Evolutionary conservation across 257 asterid species (phyloP), one percentile per base, ranked within the genome.

Genomic region (Nemophila menziesii): DNA sequence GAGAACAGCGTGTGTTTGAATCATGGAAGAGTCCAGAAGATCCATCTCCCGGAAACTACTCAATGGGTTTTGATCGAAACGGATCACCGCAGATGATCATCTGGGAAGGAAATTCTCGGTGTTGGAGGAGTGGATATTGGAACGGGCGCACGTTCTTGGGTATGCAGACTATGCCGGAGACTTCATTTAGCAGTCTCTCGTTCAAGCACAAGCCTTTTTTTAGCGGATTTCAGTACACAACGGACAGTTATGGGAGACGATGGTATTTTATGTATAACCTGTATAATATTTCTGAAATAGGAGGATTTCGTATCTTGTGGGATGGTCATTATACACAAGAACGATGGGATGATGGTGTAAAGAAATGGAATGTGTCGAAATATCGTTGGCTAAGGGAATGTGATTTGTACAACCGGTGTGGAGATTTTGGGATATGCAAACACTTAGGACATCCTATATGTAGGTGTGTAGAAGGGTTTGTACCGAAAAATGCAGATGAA

Each of bases 41-140:
- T 54, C 96, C 96, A 24, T 63, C 86, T 0, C 69, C 68, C 0
- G 96, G 96, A 8, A 71, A 55, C 33, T 81, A 56, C 18, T 53
- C 86, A 0, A 6, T 81, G 75, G 90, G 92, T 3, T 19, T 86
- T 16, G 96, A 86, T 62, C 70, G 76, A 0, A 68, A 71, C 9
- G 89, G 83, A 38, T 46, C 86, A 0, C 89, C 92, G 2, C 96
- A 86, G 70, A 60, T 78, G 7, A 69, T 86, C 59, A 68, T 86
- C 33, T 76, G 86, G 90, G 78, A 78, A 16, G 92, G 90, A 24
- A 16, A 0, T 4, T 48, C 61, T 11, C 66, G 92, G 18, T 64
- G 46, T 17, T 86, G 94, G 96, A 73, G 94, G 55, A 86, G 84
- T 17, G 96, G 93, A 17, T 65, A 78, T 18, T 85, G 74, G 71